Base-by-base conservation (phyloP, 441 rosid genomes). In the Geranium incanum region DNA sequence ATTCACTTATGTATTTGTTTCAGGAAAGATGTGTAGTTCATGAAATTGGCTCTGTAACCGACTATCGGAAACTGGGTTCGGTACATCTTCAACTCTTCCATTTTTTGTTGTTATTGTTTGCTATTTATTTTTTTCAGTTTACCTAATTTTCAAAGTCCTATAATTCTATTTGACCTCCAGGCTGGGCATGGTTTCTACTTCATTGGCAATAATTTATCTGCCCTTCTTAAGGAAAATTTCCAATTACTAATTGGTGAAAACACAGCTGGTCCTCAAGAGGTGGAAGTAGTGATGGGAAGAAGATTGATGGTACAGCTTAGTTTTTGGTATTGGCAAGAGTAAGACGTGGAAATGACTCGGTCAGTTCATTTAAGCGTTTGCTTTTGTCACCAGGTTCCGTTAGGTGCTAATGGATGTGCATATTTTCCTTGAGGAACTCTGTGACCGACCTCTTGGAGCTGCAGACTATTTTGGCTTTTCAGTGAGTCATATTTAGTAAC, bases 201-300 rank as follows among this genome's bases (percentile, higher is more conserved):
- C 77, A 80, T 91, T 55, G 95, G 96, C 64, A 70, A 84, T 69
- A 84, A 84, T 81, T 78, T 82, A 71, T 86, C 96, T 8, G 79
- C 62, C 55, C 76, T 86, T 70, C 81, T 91, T 69, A 81, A 75
- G 81, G 81, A 84, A 70, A 91, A 86, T 79, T 90, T 91, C 79
- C 82, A 81, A 81, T 77, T 88, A 75, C 71, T 90, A 75, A 85
- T 83, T 59, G 98, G 91, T 73, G 88, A 81, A 70, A 79, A 86
- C 75, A 75, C 72, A 63, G 85, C 86, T 11, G 70, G 77, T 57
- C 89, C 89, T 41, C 88, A 83, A 78, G 90, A 80, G 74, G 97
- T 87, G 68, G 98, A 95, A 85, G 96, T 95, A 16, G 87, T 92
- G n/a, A 95, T 95, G 99, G 99, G 99, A 84, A 87, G 98, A 82